These are phyloP conservation scores for Tilletia horrida DNA, from an alignment of 1,284 basidiomycete genomes.

Conservation along the genomic window DNA sequence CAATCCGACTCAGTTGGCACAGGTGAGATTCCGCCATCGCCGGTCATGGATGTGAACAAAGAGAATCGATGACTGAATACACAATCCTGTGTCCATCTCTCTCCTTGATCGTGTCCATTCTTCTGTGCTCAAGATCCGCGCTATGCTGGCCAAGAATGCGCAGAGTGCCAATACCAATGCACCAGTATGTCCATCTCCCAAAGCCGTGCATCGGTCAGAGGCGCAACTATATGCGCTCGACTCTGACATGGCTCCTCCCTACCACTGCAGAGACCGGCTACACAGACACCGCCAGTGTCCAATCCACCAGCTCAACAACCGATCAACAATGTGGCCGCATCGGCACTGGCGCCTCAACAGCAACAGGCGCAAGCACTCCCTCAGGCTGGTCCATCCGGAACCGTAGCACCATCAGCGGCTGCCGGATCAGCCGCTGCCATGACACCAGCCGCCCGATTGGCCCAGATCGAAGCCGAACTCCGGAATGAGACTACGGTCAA, in stretches of 20 bases:
- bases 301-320: too few relatives aligned
- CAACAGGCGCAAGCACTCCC: not conserved
- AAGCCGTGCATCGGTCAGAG: not conserved
- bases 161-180: not conserved
- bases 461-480: slow-evolving; percentile 10
- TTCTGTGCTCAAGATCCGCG: not conserved
- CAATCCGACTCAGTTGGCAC: slow-evolving; percentile 18
- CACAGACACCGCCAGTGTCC: too few relatives aligned
- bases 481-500: not conserved
- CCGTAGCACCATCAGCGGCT: not conserved
- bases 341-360: not conserved
- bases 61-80: not conserved
- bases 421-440: not conserved
- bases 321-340: not conserved
- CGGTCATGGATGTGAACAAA: not conserved
- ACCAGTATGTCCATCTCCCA: not conserved
- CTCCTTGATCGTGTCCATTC: not conserved
- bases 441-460: slow-evolving; percentile 2
- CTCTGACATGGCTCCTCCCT: not conserved
- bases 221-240: not conserved
- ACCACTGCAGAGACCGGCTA: not conserved
- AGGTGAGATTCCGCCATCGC: slow-evolving; percentile 9
- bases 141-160: slow-evolving; percentile 5
- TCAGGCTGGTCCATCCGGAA: not conserved
- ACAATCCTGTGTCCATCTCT: not conserved